Conservation (phyloP, 768 basidiomycete species). For the Rhizopogon vesiculosus region DNA sequence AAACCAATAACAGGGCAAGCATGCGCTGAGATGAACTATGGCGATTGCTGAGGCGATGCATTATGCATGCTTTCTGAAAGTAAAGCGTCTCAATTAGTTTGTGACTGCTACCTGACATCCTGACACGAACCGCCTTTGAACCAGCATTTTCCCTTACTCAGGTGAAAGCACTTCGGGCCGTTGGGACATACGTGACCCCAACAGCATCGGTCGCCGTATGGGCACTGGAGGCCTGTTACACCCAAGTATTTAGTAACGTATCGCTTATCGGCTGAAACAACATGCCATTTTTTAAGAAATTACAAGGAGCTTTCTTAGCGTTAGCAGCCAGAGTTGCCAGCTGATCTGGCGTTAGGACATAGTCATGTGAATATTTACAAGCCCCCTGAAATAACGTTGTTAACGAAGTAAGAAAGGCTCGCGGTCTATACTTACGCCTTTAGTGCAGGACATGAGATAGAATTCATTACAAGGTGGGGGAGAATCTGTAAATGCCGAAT, state of each 20-base stretch:
- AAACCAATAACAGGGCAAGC: slow-evolving; percentile 14
- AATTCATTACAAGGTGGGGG: slow-evolving; percentile 85
- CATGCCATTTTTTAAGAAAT: slow-evolving; percentile 75
- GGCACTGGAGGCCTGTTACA: slow-evolving; percentile 58
- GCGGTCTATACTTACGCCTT: slow-evolving; percentile 46
- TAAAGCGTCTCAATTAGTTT: background rate
- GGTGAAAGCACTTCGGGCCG: slow-evolving; percentile 63
- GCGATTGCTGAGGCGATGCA: slow-evolving; percentile 9
- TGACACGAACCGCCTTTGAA: slow-evolving; percentile 63
- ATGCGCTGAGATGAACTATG: slow-evolving; percentile 15
- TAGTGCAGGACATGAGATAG: slow-evolving; percentile 79
- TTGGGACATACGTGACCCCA: slow-evolving; percentile 85
- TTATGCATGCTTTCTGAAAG: slow-evolving; percentile 38
- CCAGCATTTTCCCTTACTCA: slow-evolving; percentile 82
- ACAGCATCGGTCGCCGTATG: slow-evolving; percentile 72
- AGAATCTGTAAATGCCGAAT: slow-evolving; percentile 43
- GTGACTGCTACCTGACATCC: background rate
- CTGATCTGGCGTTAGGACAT: slow-evolving; percentile 66
- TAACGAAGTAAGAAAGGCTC: slow-evolving; percentile 3
- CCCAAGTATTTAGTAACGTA: slow-evolving; percentile 3
- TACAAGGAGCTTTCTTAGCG: slow-evolving; percentile 84
- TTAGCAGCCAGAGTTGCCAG: slow-evolving; percentile 64
- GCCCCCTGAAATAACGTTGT: slow-evolving; percentile 37
- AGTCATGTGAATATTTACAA: slow-evolving; percentile 86
- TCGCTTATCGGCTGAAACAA: background rate